Conservation (phyloP, 73 alveolate species). For the Paramecium primaurelia region DNA sequence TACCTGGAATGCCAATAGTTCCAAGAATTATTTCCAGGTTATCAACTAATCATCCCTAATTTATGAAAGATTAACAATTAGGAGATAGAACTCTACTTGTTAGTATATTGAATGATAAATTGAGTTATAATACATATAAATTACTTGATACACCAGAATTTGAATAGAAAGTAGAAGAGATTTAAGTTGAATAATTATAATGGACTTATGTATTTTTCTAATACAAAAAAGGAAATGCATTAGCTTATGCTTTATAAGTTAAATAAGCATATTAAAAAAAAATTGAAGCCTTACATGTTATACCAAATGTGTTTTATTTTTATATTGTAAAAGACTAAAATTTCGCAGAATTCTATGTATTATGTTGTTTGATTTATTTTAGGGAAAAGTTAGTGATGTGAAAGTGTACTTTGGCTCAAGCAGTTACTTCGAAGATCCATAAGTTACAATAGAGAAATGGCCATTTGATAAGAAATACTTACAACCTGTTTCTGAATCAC, state of each 20-base stretch:
- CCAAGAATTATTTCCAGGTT: not conserved
- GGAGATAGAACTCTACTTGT: slow-evolving; percentile 30
- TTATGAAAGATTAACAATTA: not conserved
- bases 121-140: not conserved
- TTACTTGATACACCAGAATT: slow-evolving; percentile 14
- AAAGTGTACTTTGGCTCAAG: slow-evolving; percentile 44
- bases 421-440: slow-evolving; percentile 28
- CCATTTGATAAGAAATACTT: slow-evolving; percentile 35
- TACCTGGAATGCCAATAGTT: slow-evolving; percentile 9
- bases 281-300: not conserved
- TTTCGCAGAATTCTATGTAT: not conserved
- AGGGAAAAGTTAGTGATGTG: slow-evolving; percentile 34
- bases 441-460: slow-evolving; percentile 29
- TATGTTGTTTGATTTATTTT: not conserved
- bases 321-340: not conserved
- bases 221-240: slow-evolving; percentile 30
- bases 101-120: not conserved
- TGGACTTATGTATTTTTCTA: slow-evolving; percentile 33
- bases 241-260: slow-evolving; percentile 20
- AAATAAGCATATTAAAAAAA: not conserved
- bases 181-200: not conserved
- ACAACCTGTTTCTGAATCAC: not conserved
- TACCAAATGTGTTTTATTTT: slow-evolving; percentile 15
- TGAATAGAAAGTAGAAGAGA: not conserved
- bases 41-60: slow-evolving; percentile 1